Percentiles rank a stretch among this genome's conserved stretches.
These are phyloP conservation scores for Panicum hallii DNA, from an alignment of 202 grass and related monocot species.

Conservation along the genomic window DNA sequence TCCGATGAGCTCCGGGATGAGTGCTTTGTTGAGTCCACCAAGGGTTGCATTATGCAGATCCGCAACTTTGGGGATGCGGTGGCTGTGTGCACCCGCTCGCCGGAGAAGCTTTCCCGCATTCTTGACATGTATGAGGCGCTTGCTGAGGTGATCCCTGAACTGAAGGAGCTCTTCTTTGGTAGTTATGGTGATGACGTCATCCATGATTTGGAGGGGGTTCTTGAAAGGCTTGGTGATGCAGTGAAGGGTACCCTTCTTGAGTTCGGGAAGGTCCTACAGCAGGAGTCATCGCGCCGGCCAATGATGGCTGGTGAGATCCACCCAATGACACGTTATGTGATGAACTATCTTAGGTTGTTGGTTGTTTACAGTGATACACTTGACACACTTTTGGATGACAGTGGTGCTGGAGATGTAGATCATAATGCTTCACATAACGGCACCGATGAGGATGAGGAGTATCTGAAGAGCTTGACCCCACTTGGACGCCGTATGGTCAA, in stretches of 20 bases:
- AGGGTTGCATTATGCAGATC: conserved; percentile 87
- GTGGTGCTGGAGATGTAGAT: conserved; percentile 39
- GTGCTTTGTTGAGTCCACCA: conserved; percentile 86
- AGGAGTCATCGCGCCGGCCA: conserved; percentile 72
- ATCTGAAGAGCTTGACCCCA: conserved; percentile 72
- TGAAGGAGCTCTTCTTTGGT: conserved; percentile 68
- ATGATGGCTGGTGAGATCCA: conserved; percentile 94
- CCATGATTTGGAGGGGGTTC: conserved; percentile 66
- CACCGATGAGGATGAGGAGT: conserved; percentile 58
- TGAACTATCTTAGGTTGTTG: conserved; percentile 91
- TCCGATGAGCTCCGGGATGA: conserved; percentile 78
- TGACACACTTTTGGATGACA: conserved; percentile 65
- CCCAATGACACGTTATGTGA: conserved; percentile 92
- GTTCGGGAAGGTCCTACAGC: conserved; percentile 85
- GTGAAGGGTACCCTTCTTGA: conserved; percentile 82
- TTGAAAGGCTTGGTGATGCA: conserved; percentile 89
- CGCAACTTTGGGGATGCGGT: conserved; percentile 91
- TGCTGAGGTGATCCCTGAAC: conserved; percentile 79
- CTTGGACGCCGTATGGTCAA: conserved; percentile 65
- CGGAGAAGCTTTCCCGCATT: conserved; percentile 90
- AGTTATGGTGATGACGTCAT: conserved; percentile 72
- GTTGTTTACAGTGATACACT: conserved; percentile 86
- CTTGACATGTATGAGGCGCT: conserved; percentile 97
- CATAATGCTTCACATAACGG: conserved; percentile 36
- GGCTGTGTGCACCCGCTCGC: conserved; percentile 70